Evolutionary conservation across 352 stramenopile species (phyloP), one percentile per base, ranked within the genome.

Genomic region (Pythium coloratum): DNA sequence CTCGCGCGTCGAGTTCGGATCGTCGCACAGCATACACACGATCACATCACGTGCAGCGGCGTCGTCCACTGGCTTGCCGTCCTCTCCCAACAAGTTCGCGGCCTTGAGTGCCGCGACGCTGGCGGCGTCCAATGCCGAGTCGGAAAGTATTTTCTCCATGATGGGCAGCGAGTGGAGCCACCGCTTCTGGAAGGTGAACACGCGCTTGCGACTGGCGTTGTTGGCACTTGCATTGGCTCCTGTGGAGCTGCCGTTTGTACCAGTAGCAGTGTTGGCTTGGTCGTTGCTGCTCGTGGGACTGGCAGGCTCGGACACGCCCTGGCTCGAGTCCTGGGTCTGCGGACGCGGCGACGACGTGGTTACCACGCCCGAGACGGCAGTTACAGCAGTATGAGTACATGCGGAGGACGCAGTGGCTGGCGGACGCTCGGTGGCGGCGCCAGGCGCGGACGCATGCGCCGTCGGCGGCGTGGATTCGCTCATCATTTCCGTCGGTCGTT

Each of bases 181-280:
- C 20, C 84, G 75, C 70, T 89, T 90, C 67, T 92, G 84, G 70
- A 92, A 92, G 55, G 83, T 88, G 64, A 92, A 92, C 47, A 92
- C 75, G 49, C 84, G 84, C 65, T 92, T 92, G 61, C 82, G 78
- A 38, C 67, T 75, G 36, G n/a, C 54, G 20, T 24, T 24, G 3
- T 26, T 59, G 18, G 36, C n/a, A 20, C 2, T 30, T 30, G 55
- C 20, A 49, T 4, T 34, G 26, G 24, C 40, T 38, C 38, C 42
- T 54, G 20, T 16, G 30, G 34, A 2, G 2, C 51, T 1, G 33
- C 30, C 40, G 3, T 32, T 47, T 6, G 20, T 32, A 24, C 18
- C 24, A 32, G 42, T 44, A 30, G 44, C 7, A 24, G 34, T 6
- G 9, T 7, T 36, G 32, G 50, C 18, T 24, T 46, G 8, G 9